phyloP scores from a whole-genome alignment of 495 filamentous ascomycete genomes.

The Penicillium fimorum region DNA sequence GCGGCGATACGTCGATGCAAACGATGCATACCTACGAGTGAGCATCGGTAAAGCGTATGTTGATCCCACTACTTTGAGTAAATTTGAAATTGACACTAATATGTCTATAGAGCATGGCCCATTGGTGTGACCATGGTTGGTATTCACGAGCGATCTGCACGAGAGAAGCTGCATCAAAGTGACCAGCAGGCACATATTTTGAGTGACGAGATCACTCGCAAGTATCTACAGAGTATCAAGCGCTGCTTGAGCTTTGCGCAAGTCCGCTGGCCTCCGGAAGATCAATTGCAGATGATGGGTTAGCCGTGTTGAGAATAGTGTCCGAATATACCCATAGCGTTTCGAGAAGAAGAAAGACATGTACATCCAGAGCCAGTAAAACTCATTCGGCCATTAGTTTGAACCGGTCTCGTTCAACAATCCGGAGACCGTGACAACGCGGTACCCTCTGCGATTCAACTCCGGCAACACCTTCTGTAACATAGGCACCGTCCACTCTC shows the following conservation, averaged over 20 bases:
- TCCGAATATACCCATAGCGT: conserved; percentile 19
- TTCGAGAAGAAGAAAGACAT: conserved; percentile 1
- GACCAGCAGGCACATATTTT: conserved; percentile 93
- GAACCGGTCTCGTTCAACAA: conserved; percentile 44
- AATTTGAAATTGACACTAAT: conserved; percentile 17
- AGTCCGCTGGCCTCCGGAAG: conserved; percentile 91
- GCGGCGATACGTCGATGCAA: conserved; percentile 89
- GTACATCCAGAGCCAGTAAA: background rate
- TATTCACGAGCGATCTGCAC: conserved; percentile 93
- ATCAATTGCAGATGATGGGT: conserved; percentile 95
- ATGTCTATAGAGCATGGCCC: conserved; percentile 70
- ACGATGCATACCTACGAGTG: conserved; percentile 87
- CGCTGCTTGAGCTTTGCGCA: conserved; percentile 95
- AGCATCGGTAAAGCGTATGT: conserved; percentile 91
- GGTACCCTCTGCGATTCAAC: conserved; percentile 64
- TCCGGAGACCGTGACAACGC: conserved; percentile 63
- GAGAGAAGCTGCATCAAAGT: conserved; percentile 89
- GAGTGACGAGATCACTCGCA: conserved; percentile 91
- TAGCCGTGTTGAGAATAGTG: conserved; percentile 34
- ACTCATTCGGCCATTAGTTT: background rate
- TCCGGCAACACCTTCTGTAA: conserved; percentile 66
- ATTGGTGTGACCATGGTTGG: conserved; percentile 99
- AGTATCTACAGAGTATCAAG: conserved; percentile 97
- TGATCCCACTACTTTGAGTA: background rate
- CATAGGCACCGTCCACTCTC: conserved; percentile 77